These are phyloP conservation scores for Datisca glomerata DNA, from an alignment of 306 rosid species.

Conservation along the genomic window DNA sequence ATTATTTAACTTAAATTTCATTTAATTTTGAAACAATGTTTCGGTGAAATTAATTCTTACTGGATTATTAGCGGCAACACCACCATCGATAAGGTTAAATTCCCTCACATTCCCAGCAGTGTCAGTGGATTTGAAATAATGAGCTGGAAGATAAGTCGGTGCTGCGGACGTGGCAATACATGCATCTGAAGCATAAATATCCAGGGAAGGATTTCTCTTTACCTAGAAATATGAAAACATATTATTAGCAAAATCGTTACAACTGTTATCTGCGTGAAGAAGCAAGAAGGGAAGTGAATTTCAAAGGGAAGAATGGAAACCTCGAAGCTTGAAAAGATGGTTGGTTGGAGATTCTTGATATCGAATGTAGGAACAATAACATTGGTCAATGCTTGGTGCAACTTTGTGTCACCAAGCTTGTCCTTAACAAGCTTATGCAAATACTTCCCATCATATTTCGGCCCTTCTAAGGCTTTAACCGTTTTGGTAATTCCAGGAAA, in stretches of 20 bases:
- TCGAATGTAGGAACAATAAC: neutral
- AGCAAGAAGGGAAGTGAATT: neutral
- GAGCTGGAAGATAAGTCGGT: conserved; percentile 13
- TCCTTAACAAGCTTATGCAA: conserved; percentile 17
- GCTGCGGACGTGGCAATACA: conserved; percentile 10
- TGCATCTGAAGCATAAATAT: neutral
- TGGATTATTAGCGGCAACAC: neutral
- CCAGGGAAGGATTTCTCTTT: conserved; percentile 1
- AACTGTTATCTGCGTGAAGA: neutral
- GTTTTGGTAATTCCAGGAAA: neutral
- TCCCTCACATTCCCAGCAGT: neutral
- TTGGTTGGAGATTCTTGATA: neutral
- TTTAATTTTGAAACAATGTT: too few species aligned
- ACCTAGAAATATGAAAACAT: neutral
- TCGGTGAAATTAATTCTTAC: neutral
- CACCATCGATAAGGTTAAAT: conserved; percentile 8
- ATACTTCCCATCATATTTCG: conserved; percentile 39
- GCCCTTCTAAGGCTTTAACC: conserved; percentile 13
- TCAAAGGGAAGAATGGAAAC: neutral
- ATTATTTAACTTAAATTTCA: too few species aligned
- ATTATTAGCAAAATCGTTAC: neutral
- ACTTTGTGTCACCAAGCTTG: conserved; percentile 17
- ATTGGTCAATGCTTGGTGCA: conserved; percentile 2
- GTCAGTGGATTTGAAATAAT: conserved; percentile 4
- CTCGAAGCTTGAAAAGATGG: neutral